Conservation (phyloP, 371 early-diverging fungal species). For the Mucor velutinosus region DNA sequence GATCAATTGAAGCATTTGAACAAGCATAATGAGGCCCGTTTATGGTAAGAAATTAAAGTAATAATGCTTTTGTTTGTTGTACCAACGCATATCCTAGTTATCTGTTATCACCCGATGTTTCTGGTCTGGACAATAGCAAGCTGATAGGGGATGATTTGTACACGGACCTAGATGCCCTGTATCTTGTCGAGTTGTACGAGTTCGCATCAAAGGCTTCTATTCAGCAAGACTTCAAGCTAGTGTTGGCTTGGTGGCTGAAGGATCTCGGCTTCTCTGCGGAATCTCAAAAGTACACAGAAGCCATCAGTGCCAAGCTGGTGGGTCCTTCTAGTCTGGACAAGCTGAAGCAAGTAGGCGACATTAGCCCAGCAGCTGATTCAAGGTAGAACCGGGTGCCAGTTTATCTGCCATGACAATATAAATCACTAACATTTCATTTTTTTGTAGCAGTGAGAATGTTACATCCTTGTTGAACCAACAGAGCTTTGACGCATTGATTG, state of each 20-base stretch:
- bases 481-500: conserved; percentile 20
- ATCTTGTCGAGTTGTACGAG: conserved; percentile 84
- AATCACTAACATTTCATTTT: background rate
- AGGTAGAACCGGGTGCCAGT: background rate
- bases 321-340: background rate
- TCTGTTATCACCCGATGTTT: conserved; percentile 62
- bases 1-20: conserved; percentile 59
- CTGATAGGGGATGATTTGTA: conserved; percentile 59
- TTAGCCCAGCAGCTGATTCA: background rate
- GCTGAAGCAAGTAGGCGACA: background rate
- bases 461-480: conserved; percentile 14
- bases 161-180: conserved; percentile 59
- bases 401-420: background rate
- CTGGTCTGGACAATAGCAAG: conserved; percentile 58
- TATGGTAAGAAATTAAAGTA: conserved; percentile 64
- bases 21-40: conserved; percentile 53
- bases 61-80: conserved; percentile 7
- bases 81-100: conserved; percentile 44
- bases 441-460: conserved; percentile 5
- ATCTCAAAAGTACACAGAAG: conserved; percentile 75
- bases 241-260: conserved; percentile 79
- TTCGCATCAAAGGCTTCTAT: conserved; percentile 52
- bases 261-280: conserved; percentile 75
- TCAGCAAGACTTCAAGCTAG: conserved; percentile 85
- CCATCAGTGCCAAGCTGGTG: conserved; percentile 64